Conservation (phyloP, 208 protist genomes). For the Leishmania amazonensis region DNA sequence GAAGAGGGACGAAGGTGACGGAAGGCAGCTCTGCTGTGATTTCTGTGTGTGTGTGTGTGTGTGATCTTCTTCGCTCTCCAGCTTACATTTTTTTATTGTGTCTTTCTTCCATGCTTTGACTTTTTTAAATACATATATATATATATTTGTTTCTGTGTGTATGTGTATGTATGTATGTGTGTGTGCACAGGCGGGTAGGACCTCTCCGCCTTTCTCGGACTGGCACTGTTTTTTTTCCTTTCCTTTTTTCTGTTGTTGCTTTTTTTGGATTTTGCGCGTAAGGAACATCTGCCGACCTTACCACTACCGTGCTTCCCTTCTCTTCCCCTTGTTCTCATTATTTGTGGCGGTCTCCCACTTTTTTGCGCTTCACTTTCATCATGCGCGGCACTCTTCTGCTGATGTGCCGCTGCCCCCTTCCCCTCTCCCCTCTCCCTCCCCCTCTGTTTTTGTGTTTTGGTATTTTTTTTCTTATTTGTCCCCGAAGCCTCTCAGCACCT, state of each 20-base stretch:
- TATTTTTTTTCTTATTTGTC: not conserved
- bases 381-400: not conserved
- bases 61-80: not conserved
- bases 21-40: not conserved
- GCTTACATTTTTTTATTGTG: not conserved
- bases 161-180: not conserved
- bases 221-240: not conserved
- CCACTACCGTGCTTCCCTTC: slow-evolving; percentile 3
- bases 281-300: not conserved
- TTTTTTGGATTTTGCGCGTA: not conserved
- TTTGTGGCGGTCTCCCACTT: not conserved
- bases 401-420: not conserved
- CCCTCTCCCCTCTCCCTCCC: too few relatives aligned
- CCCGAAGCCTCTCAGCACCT: not conserved
- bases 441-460: not conserved
- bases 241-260: not conserved
- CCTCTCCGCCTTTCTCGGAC: not conserved
- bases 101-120: not conserved
- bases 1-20: too few relatives aligned
- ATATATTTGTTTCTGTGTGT: not conserved
- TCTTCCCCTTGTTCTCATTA: not conserved
- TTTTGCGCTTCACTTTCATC: not conserved
- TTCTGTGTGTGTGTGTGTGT: not conserved
- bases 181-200: not conserved
- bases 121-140: not conserved